Evolutionary conservation across 2,329 filamentous ascomycete genomes (phyloP).

Genomic region (Fusarium citri): DNA sequence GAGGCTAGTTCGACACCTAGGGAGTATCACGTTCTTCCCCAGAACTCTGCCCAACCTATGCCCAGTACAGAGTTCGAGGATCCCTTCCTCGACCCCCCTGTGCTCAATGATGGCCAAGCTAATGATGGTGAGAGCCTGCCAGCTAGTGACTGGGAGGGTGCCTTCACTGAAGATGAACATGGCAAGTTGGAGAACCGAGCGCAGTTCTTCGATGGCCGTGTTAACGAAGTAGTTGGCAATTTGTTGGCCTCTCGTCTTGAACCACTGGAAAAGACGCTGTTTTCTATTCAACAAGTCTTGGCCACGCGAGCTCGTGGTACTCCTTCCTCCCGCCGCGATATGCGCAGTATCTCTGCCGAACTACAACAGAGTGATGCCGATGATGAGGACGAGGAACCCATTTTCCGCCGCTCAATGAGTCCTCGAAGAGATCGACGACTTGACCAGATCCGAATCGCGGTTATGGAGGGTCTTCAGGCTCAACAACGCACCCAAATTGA

Average conservation of each 20-base stretch:
- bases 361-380: constrained; percentile 88
- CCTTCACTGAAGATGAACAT: constrained; percentile 84
- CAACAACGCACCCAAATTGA: constrained; percentile 60
- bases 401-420: constrained; percentile 76
- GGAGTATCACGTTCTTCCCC: constrained; percentile 61
- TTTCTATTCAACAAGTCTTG: constrained; percentile 78
- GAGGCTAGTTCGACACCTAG: constrained; percentile 79
- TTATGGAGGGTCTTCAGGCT: constrained; percentile 77
- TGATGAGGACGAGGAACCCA: constrained; percentile 85
- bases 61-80: constrained; percentile 69
- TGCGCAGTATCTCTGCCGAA: constrained; percentile 77
- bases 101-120: constrained; percentile 62
- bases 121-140: constrained; percentile 68
- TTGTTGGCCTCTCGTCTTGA: constrained; percentile 80
- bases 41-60: constrained; percentile 60
- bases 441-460: constrained; percentile 81
- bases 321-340: constrained; percentile 67
- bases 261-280: constrained; percentile 84
- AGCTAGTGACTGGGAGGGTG: constrained; percentile 92
- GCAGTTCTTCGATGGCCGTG: constrained; percentile 89
- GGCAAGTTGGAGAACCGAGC: constrained; percentile 84
- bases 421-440: constrained; percentile 81
- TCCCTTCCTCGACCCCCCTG: constrained; percentile 67
- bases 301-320: constrained; percentile 66
- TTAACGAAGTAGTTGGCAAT: constrained; percentile 85